Evolutionary conservation across 345 rosid genomes (phyloP), one percentile per base, ranked within the genome.

Genomic region (Acer yangbiense): DNA sequence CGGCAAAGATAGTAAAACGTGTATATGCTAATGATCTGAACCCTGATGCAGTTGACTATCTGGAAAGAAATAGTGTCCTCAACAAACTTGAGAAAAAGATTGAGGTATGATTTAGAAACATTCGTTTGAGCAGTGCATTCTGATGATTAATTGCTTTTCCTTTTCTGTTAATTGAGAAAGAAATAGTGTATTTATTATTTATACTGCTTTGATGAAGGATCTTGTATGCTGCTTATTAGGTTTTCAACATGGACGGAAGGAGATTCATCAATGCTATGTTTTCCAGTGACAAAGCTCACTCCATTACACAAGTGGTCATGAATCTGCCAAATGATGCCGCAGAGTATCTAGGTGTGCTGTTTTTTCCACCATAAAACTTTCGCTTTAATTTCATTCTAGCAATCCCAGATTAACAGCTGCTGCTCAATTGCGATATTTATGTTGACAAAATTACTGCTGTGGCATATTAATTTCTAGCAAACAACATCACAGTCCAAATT

Each of bases 1-100:
- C 98, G 9, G 95, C 97, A 71, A 92, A 83, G 91, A 85, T 88
- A 78, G 98, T 93, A 50, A 93, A 89, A 73, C 88, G 92, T 69
- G 97, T 92, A 17, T 90, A 87, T 74, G 98, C 98, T 81, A 95
- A 95, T 88, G 97, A 95, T 83, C 85, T 95, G 86, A 95, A 93
- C 77, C 98, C 98, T 57, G 76, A 71, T 71, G 98, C 97, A 9
- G 87, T 95, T 69, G 93, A 95, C 67, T 92, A 88, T 79, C 77
- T 95, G 85, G 93, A 87, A 77, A 92, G 87, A 79, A 93, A 93
- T 78, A 83, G 86, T 69, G 90, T 90, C 65, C 87, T 91, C 46
- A 92, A 95, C 89, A 90, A 88, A 86, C 88, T 92, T 35, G 98
- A 92, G 86, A 88, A 79, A 83, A 92, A 89, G 82, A 84, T 93